Evolutionary conservation across 2,329 filamentous ascomycete genomes (phyloP), one percentile per base, ranked within the genome.

Genomic region (Byssoonygena ceratinophila): DNA sequence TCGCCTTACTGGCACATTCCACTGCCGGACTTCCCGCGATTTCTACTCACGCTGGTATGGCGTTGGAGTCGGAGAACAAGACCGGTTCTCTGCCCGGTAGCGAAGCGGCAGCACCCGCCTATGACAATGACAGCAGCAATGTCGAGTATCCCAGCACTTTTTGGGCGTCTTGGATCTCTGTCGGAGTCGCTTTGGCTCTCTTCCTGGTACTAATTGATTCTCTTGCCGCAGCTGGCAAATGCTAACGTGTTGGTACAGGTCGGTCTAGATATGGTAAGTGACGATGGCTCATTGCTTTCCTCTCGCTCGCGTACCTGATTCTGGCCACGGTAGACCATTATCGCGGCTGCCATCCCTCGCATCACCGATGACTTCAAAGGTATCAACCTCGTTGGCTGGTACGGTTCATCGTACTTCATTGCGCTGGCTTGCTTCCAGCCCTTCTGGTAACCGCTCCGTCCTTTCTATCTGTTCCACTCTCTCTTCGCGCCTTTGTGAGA

Each of bases 281-380:
- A 27, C 14, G 7, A 7, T 44, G 5, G 22, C 39, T 34, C 12
- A 22, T 34, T 16, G 2, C 18, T 34, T 29, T 29, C 9, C 14
- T n/a, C 12, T 29, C 23, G 6, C 41, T 31, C 23, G 22, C 7
- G 25, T 23, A n/a, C 16, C 11, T 20, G 4, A 6, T 29, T 29
- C 27, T 12, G 37, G 23, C 31, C 41, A 9, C 56, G 59, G 46
- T 60, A 63, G 44, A 71, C 69, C 0, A 72, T 72, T 43, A 67
- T 75, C 29, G 67, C 69, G 4, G 73, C 70, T 1, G 73, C 73
- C 2, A 73, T 75, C 25, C 73, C 74, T 14, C 63, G 63, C 6
- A 75, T 76, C 46, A 74, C 73, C 0, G 67, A 73, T 55, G 63
- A 73, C 25, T 76, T 76, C 58, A 63, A 74, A 44, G 70, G 70